Evolutionary conservation across 441 rosid genomes (phyloP), one percentile per base, ranked within the genome.

Genomic region (Populus hybrid): DNA sequence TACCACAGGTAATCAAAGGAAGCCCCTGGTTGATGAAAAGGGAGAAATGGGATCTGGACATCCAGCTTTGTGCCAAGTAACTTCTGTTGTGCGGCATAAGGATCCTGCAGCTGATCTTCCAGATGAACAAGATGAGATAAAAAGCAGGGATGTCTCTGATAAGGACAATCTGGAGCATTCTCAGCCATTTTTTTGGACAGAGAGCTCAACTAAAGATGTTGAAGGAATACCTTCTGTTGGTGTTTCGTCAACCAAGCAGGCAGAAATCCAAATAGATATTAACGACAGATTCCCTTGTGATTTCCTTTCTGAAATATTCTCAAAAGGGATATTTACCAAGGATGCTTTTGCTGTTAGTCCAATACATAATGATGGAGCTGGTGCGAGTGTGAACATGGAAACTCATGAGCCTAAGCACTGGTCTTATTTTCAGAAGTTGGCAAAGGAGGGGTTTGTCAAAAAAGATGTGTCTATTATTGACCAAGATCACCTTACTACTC

Each of bases 391-490:
- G 81, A 84, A 88, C 83, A 81, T 91, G 90, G 89, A 88, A 86
- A 91, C 88, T 84, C 91, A 80, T 79, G 95, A 95, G 69, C 97
- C 93, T 73, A 93, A 91, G 85, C 90, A 42, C 72, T 92, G 98
- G 97, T 95, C 98, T 9, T 90, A 91, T 83, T 91, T 93, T 83
- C 94, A 87, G 79, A 91, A 89, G 72, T 78, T 94, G 88, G 98
- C 94, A 4, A 87, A 87, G 66, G 94, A 81, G 53, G 92, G 87
- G 69, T 85, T 82, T 82, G 79, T 79, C 67, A 81, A 83, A 30
- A 91, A 84, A 68, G 93, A 86, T 79, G 74, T 80, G 77, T 85
- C 98, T 81, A 88, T 92, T 71, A 91, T 91, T 75, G 97, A 93
- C 82, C 93, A 91, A 83, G 93, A 87, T 77, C 89, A 84, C 84